Base-by-base conservation (phyloP, 345 rosid species). In the Atalantia buxifolia region DNA sequence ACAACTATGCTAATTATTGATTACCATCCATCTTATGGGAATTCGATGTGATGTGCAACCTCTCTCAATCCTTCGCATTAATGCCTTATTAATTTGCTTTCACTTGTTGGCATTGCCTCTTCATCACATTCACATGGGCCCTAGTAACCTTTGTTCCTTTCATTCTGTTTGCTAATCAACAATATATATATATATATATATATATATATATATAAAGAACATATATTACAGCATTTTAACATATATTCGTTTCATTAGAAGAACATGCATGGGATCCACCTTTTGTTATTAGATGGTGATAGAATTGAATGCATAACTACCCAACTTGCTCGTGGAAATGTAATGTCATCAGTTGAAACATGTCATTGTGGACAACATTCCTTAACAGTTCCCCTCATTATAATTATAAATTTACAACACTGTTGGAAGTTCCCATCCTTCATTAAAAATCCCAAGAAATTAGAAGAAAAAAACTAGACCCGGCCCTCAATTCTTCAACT, bases 211-310 rank as follows among this genome's bases (percentile, higher is more conserved):
- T 36, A 36, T 24, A 59, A 73, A 22, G 53, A 60, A 7, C 7
- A 33, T 13, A 9, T 38, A 59, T 5, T 16, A 53, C 22, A 53
- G 2, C 22, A 5, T 53, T 53, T 53, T 45, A 3, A 13, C 18
- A 53, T 6, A 19, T 50, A 50, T 5, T 18, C 7, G 18, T 53
- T 53, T 53, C 57, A 53, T 53, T 53, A 53, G 25, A 66, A 30
- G 81, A 71, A 75, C 74, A 72, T 16, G 76, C 5, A 75, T 82
- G 84, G 85, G 84, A 70, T 82, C 87, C 85, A 82, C 81, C 64
- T 45, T 77, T 3, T 45, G 18, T 45, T 45, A 18, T 45, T 45
- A 13, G 50, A 45, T 53, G 76, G 82, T n/a, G 56, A 59, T 71
- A 53, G 79, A 81, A 86, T 79, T 81, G 57, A 86, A 77, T 83